phyloP scores from a whole-genome alignment of 1,284 basidiomycete genomes.

The Phellopilus nigrolimitatus region DNA sequence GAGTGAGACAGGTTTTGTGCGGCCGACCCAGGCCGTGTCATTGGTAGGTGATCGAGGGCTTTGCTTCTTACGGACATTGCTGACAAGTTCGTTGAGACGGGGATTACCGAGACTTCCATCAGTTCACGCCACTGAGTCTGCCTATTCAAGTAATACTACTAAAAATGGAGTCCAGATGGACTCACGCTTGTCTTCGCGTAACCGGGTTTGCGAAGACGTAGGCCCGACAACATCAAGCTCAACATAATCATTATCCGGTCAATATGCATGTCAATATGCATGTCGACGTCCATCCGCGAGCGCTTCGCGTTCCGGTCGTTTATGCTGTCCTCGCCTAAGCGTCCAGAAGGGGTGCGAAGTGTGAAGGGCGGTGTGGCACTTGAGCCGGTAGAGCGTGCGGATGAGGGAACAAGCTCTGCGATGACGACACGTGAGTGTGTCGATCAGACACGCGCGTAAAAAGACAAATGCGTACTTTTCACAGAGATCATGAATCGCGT shows the following conservation, averaged over 20 bases:
- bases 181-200: no score
- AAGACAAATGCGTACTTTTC: constrained; percentile 63
- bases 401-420: constrained; percentile 88
- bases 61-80: no score
- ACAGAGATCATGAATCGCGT: constrained; percentile 95
- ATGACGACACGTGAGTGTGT: constrained; percentile 1
- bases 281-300: constrained; percentile 37
- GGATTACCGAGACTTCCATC: no score
- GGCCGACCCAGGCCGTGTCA: no score
- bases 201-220: constrained; percentile 28
- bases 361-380: constrained; percentile 82
- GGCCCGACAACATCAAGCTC: constrained; percentile 39
- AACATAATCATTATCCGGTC: constrained; percentile 39
- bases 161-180: no score
- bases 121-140: no score
- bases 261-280: no score
- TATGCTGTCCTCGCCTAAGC: constrained; percentile 50
- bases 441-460: constrained; percentile 11
- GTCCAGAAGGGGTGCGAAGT: constrained; percentile 80
- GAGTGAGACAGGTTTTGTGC: no score
- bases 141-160: no score
- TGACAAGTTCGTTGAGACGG: no score
- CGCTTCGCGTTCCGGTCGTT: constrained; percentile 47
- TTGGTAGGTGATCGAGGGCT: no score
- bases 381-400: constrained; percentile 87